Evolutionary conservation across 2,329 filamentous ascomycete species (phyloP), one percentile per base, ranked within the genome.

Genomic region (Lecanicillium sp.): DNA sequence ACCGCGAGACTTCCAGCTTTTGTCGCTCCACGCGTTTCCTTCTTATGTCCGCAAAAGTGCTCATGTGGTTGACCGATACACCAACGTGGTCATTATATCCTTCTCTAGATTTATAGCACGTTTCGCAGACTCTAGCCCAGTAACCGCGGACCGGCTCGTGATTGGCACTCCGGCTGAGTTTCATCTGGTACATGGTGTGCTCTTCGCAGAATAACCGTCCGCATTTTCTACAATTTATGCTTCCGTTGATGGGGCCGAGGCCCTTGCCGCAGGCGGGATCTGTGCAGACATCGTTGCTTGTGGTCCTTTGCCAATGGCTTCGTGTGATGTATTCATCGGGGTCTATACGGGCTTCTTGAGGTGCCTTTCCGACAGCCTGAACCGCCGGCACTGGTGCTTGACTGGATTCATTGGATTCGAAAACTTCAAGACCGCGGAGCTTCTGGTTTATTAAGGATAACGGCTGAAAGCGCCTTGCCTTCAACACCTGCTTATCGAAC

Each of bases 171-270:
- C 89, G 73, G 8, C 89, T 95, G 9, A 98, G 71, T 67, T 94
- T 95, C 85, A 96, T 96, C 65, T 98, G 90, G 56, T 96, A 98
- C 89, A 98, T 95, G 37, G 92, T 96, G 58, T 98, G 92, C 50
- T 90, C 85, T 55, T 96, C 92, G 60, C 92, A 98, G 57, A 96
- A 98, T 29, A 98, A 65, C 50, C 83, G 82, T 6, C 92, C 92
- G 53, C 92, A 98, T 46, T 89, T 87, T 46, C 92, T 75, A 60
- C 92, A 98, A 58, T 98, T 95, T 51, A 98, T 80, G 52, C 74
- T 88, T 14, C 88, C 87, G 51, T 84, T 89, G 6, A 84, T 73
- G 3, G 83, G 73, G 1, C 87, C 88, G 5, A 98, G 65, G 18
- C 80, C 75, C 58, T 84, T 85, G 20, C 80, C 85, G 51, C 92